Percentiles rank a stretch among this genome's conserved stretches.
Conservation (phyloP, 495 filamentous ascomycete species). For the Hapsidospora chrysogenum region DNA sequence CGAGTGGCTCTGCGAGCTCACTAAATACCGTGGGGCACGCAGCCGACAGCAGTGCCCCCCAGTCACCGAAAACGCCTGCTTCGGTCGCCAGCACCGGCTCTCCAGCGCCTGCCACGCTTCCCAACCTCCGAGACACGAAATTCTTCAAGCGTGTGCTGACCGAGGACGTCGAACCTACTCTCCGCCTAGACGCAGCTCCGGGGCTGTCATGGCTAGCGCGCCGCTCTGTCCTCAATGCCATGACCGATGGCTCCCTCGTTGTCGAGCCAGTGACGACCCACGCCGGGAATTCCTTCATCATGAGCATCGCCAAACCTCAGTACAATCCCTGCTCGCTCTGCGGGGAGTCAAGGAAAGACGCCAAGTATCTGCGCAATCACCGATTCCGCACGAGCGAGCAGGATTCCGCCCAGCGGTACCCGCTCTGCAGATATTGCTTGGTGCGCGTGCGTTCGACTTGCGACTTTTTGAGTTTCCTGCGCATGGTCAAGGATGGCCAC, state of each 20-base stretch:
- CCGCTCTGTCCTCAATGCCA: slow-evolving; percentile 61
- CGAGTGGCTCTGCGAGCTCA: slow-evolving; percentile 6
- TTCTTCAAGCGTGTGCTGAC: slow-evolving; percentile 80
- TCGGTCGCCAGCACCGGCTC: slow-evolving; percentile 26
- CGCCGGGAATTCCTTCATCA: slow-evolving; percentile 5
- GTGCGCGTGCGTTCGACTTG: slow-evolving; percentile 70
- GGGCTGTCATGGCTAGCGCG: slow-evolving; percentile 87
- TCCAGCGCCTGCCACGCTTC: slow-evolving; percentile 12
- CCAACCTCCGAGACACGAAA: slow-evolving; percentile 62
- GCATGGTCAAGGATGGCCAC: slow-evolving; percentile 78
- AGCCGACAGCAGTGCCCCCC: slow-evolving; percentile 27
- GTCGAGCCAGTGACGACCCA: slow-evolving; percentile 55
- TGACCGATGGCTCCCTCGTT: slow-evolving; percentile 72
- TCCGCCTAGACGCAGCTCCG: slow-evolving; percentile 75
- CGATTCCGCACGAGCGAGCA: slow-evolving; percentile 77
- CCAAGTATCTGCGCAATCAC: slow-evolving; percentile 59
- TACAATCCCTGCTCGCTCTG: slow-evolving; percentile 72
- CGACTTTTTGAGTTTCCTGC: slow-evolving; percentile 80
- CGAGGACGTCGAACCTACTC: slow-evolving; percentile 89
- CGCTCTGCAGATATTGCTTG: slow-evolving; percentile 80
- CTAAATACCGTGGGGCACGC: background rate
- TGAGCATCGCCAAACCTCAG: slow-evolving; percentile 38
- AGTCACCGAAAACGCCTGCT: slow-evolving; percentile 33
- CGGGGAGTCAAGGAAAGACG: slow-evolving; percentile 58
- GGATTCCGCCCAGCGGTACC: slow-evolving; percentile 69